Base-by-base conservation (phyloP, 2,329 filamentous ascomycete genomes). In the Allantophomopsis lycopodina region DNA sequence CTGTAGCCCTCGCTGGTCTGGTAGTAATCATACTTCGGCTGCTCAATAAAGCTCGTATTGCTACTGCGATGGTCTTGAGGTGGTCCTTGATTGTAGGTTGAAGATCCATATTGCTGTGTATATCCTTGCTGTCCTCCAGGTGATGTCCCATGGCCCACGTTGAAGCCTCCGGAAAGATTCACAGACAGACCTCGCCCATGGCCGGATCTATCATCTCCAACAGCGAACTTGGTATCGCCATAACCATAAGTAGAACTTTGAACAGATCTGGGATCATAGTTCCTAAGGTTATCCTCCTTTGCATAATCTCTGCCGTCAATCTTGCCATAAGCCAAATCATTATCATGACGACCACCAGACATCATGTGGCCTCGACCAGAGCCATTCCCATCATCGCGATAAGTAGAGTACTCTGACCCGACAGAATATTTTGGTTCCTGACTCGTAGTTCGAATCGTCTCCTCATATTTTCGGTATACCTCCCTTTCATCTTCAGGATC, bases 21-120 rank as follows among this genome's bases (percentile, higher is more conserved):
- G 55, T 50, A 11, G 54, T 34, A 34, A 10, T 28, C 23, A 12
- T 48, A 1, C 51, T 44, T 17, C 50, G 50, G 38, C 42, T 44
- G 15, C 46, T 21, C 47, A 48, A 37, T 56, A 55, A 1, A 57
- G 46, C 36, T 55, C 55, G 31, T 57, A 58, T 39, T 66, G 61
- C 35, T 66, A 61, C 35, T 66, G 60, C 51, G 55, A 55, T 34
- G 51, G 45, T 36, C 48, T 46, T 1, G 55, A 49, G 16, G 59
- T 52, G 1, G 52, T 51, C 38, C 59, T 58, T 52, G 39, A 36
- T 8, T 35, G 39, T 40, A 14, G 43, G 43, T 15, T 28, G 38
- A 15, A 18, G 21, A 37, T 38, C n/a, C 36, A 30, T 10, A 34
- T 31, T 23, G 20, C 38, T 23, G 23, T 28, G 2, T 34, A 34